A percentile compares a stretch with the other conserved stretches of the same genome.
Conservation (phyloP, 2,329 filamentous ascomycete genomes). For the Chaetomium sp. region DNA sequence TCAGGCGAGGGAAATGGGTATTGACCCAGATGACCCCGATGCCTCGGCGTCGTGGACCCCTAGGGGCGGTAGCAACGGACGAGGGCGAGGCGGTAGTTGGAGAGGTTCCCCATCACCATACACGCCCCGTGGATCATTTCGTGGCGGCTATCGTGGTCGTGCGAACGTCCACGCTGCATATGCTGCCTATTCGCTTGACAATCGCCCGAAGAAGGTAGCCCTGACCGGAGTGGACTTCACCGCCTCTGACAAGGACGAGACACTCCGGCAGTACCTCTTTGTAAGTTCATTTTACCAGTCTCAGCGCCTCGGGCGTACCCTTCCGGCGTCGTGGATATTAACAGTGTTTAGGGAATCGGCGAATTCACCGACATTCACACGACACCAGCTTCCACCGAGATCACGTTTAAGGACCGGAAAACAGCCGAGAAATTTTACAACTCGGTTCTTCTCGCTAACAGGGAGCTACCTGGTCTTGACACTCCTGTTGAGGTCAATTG, state of each 20-base stretch:
- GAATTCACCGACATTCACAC: conserved; percentile 55
- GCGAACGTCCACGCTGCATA: conserved; percentile 40
- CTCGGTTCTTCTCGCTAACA: conserved; percentile 40
- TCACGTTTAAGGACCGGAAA: conserved; percentile 61
- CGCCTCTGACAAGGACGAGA: conserved; percentile 57
- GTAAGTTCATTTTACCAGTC: conserved; percentile 38
- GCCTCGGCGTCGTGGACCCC: conserved; percentile 19
- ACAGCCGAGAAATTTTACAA: conserved; percentile 66
- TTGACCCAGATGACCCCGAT: conserved; percentile 51
- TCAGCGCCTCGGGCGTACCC: conserved; percentile 29
- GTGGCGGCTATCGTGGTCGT: conserved; percentile 24
- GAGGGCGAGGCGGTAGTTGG: conserved; percentile 20
- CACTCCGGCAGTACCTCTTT: conserved; percentile 63
- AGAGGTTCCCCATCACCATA: conserved; percentile 22
- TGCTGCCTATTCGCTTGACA: conserved; percentile 64
- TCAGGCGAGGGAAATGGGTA: conserved; percentile 62
- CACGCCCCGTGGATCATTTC: conserved; percentile 28
- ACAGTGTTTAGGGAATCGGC: conserved; percentile 47
- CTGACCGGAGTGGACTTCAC: conserved; percentile 60
- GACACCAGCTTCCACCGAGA: conserved; percentile 41
- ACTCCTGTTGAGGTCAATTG: conserved; percentile 56
- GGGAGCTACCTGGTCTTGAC: conserved; percentile 54
- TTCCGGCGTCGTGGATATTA: conserved; percentile 18
- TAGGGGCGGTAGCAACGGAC: conserved; percentile 10
- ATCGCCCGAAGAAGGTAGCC: conserved; percentile 62